Base-by-base conservation (phyloP, 2,329 filamentous ascomycete genomes). In the Xylariales sp. region DNA sequence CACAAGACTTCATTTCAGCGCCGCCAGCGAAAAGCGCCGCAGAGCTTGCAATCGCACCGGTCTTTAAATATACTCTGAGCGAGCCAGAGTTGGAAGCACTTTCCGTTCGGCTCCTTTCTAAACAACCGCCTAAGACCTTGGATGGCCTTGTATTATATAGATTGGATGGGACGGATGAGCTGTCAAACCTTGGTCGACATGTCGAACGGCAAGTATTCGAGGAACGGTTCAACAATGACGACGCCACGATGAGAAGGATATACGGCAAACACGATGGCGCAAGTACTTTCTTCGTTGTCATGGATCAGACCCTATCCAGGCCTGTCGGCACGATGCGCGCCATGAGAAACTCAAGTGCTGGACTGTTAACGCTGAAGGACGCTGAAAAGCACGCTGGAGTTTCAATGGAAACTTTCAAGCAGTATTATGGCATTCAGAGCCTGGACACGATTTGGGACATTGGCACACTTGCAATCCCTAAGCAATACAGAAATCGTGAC, bases 151-250 rank as follows among this genome's bases (percentile, higher is more conserved):
- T 47, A 4, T 9, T 42, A 10, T 47, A 47, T 29, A 22, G 37
- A 19, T 14, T 47, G 3, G 43, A 45, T 11, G 43, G 46, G 4
- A 38, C 14, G 12, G 39, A 32, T n/a, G 43, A 43, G 14, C 15
- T 40, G 10, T 43, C 43, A 3, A 47, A 47, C 16, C 22, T 47
- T 12, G 46, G 33, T n/a, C 39, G 46, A 10, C 46, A 47, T 22
- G 15, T 47, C n/a, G 46, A 47, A 32, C 42, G 45, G 19, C 31
- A 33, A 18, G 45, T 47, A 2, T 47, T 47, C 28, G 38, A 45
- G 31, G 40, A 45, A 27, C 16, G 32, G 11, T 47, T 47, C 29
- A 42, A 34, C 21, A 38, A 40, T 21, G 40, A 38, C 21, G 45
- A 45, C 15, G 45, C 39, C n/a, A 22, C 29, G 12, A 47, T 47